Conservation (phyloP, 805 yeast genomes). For the Wickerhamomyces alni region DNA sequence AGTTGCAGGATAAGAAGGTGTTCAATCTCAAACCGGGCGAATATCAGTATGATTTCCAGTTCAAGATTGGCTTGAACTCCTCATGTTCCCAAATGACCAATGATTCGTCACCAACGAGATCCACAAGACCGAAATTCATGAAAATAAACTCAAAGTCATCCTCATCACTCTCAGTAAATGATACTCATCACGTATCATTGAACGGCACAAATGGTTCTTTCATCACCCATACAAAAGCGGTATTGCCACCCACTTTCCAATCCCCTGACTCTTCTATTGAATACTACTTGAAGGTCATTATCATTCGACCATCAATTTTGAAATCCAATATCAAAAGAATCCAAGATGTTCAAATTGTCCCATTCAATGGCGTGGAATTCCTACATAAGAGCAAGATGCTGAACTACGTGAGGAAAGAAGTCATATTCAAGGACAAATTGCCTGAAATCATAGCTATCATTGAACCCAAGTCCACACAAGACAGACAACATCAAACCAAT, state of each 20-base stretch:
- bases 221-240: slow-evolving; percentile 9
- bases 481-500: too few relatives aligned
- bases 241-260: slow-evolving; percentile 16
- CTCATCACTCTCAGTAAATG: neutral
- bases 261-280: slow-evolving; percentile 1
- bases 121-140: neutral
- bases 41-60: slow-evolving; percentile 39
- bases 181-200: neutral
- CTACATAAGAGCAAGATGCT: slow-evolving; percentile 30
- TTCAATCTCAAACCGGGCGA: slow-evolving; percentile 45
- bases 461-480: slow-evolving; percentile 2
- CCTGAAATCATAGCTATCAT: slow-evolving; percentile 40
- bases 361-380: slow-evolving; percentile 7
- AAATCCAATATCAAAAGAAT: slow-evolving; percentile 39
- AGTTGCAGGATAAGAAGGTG: slow-evolving; percentile 29
- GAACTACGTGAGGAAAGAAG: slow-evolving; percentile 39
- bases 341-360: slow-evolving; percentile 12
- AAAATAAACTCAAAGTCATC: neutral
- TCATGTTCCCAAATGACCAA: slow-evolving; percentile 34
- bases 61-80: slow-evolving; percentile 15
- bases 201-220: neutral
- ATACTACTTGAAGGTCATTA: slow-evolving; percentile 57
- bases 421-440: slow-evolving; percentile 31
- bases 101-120: neutral
- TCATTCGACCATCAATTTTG: slow-evolving; percentile 45